A percentile compares a stretch with the other conserved stretches of the same genome.
These are phyloP conservation scores for Salvia splendens DNA, from an alignment of 257 asterid genomes.

Conservation along the genomic window DNA sequence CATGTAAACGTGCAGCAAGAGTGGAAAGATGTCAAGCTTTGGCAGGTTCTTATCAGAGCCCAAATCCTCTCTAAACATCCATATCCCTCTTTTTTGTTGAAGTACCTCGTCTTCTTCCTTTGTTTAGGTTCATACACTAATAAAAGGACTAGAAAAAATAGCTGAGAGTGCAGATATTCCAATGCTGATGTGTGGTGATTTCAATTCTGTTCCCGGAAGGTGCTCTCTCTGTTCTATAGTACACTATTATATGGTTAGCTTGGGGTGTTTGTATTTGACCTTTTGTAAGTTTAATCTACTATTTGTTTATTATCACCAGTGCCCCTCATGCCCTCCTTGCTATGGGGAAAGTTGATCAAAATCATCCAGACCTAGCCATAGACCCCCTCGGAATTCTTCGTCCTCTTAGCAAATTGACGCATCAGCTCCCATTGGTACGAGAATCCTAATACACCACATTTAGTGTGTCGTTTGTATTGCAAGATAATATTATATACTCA, in stretches of 20 bases:
- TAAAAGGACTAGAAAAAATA: slow-evolving; percentile 95
- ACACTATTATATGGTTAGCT: slow-evolving; percentile 13
- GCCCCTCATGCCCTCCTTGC: slow-evolving; percentile 98
- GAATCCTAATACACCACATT: slow-evolving; percentile 10
- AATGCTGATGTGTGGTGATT: slow-evolving; percentile 97
- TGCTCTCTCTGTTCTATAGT: slow-evolving; percentile 30
- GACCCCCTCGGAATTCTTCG: slow-evolving; percentile 93
- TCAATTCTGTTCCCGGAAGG: slow-evolving; percentile 95
- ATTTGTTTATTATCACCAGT: slow-evolving; percentile 46
- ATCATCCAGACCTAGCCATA: slow-evolving; percentile 73
- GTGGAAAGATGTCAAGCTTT: slow-evolving; percentile 90
- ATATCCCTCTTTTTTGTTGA: slow-evolving; percentile 17
- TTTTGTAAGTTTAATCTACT: background rate
- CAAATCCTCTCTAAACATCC: slow-evolving; percentile 25
- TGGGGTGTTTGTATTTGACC: slow-evolving; percentile 1
- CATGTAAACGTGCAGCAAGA: slow-evolving; percentile 88
- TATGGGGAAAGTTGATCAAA: slow-evolving; percentile 92
- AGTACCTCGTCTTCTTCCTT: slow-evolving; percentile 30
- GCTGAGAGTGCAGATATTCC: slow-evolving; percentile 95
- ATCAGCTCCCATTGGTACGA: slow-evolving; percentile 87
- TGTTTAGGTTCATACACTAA: slow-evolving; percentile 78
- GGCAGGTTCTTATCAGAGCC: slow-evolving; percentile 71
- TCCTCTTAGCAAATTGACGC: slow-evolving; percentile 66
- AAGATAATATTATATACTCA: background rate
- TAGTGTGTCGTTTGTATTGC: background rate